Base-by-base conservation (phyloP, 2,329 filamentous ascomycete species). In the Calonectria pseudoreteaudii region DNA sequence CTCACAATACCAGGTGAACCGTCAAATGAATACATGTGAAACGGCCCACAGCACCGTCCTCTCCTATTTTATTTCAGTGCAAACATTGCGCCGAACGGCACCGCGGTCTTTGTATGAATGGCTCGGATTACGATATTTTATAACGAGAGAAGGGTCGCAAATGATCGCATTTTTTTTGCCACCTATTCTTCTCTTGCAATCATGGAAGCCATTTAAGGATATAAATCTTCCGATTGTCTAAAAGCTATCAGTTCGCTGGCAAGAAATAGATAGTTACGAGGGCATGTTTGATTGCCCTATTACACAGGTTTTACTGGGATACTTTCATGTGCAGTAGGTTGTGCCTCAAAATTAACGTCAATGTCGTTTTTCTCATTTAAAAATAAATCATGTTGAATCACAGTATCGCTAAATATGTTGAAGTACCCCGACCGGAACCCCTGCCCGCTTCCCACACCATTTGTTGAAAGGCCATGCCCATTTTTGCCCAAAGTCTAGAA, bases 391-490 rank as follows among this genome's bases (percentile, higher is more conserved):
- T 67, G 38, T 70, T 67, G 50, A 60, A 70, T 62, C 52, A 70
- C 41, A 72, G 44, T 50, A 56, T 67, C 53, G 53, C 68, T 73
- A 65, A 70, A 44, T 58, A 73, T 53, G 53, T 66, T 52, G 66
- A 64, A 62, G 34, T 66, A 52, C 52, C 28, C 30, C 38, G 41
- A 71, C 68, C 67, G 34, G 62, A 71, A 71, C 69, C 72, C 68
- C 49, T 66, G 16, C 31, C 60, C 64, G 52, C 36, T 70, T 75
- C 75, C 77, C 72, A 67, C 76, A 78, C 74, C 77, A 80, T 80
- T 38, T 81, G 79, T 81, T 81, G 79, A 81, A 81, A 80, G 81
- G 79, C 73, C 74, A 80, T 76, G 76, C 73, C 76, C 74, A 64
- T 72, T 75, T 78, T 80, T 75, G 78, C 77, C 78, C 50, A 75